phyloP scores from a whole-genome alignment of 2,329 filamentous ascomycete species.

The Macrophomina tecta region DNA sequence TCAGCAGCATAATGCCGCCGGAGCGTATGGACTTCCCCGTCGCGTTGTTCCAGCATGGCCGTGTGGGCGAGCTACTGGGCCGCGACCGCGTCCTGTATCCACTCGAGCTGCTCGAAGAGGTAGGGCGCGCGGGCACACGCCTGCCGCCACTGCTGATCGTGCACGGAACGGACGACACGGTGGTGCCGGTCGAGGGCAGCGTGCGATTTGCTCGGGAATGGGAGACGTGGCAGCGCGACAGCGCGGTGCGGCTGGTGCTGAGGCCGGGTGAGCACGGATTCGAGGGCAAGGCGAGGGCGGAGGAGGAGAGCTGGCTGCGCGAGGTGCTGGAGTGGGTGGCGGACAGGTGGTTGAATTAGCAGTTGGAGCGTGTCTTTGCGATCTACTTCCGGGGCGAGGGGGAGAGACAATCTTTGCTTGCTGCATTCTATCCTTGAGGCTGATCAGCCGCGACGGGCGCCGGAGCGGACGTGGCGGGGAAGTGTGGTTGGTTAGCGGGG shows the following conservation, averaged over 20 bases:
- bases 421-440: neutral
- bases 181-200: slow-evolving; percentile 38
- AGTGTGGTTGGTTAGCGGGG: slow-evolving; percentile 2
- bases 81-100: slow-evolving; percentile 37
- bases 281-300: slow-evolving; percentile 29
- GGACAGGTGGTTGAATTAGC: slow-evolving; percentile 36
- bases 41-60: slow-evolving; percentile 34
- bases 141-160: slow-evolving; percentile 41
- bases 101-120: slow-evolving; percentile 36
- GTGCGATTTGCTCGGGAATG: slow-evolving; percentile 37
- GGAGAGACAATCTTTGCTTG: no score
- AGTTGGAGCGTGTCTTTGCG: neutral
- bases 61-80: slow-evolving; percentile 40
- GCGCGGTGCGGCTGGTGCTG: slow-evolving; percentile 33
- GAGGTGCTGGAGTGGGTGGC: slow-evolving; percentile 33
- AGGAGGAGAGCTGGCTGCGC: slow-evolving; percentile 14
- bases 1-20: slow-evolving; percentile 34
- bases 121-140: slow-evolving; percentile 21
- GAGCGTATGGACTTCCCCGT: slow-evolving; percentile 32
- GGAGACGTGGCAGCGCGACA: slow-evolving; percentile 28
- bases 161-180: slow-evolving; percentile 40
- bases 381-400: neutral
- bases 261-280: slow-evolving; percentile 40
- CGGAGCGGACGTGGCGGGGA: neutral
- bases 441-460: neutral